Base-by-base conservation (phyloP, 345 rosid species). In the Odontarrhena argentea region DNA sequence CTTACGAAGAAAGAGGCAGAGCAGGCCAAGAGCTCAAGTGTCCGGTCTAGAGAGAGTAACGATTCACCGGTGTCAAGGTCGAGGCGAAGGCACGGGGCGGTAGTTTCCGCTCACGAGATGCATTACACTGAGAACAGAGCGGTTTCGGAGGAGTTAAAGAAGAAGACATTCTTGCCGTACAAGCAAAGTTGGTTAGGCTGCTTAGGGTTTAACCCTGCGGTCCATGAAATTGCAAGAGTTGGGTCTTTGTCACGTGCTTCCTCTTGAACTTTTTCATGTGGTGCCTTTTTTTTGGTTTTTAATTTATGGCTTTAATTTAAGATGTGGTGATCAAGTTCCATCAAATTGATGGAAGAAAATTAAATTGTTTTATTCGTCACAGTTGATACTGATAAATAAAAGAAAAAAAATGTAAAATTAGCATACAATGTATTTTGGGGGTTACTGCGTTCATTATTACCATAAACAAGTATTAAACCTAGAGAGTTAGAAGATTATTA, bases 101-200 rank as follows among this genome's bases (percentile, higher is more conserved):
- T 66, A 24, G 77, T 85, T 56, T 87, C 96, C 18, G 90, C 96
- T 32, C 96, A 87, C 70, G 97, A 94, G 77, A 15, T 86, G 77
- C 97, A 83, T 84, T 94, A 94, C 76, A 87, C 91, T 47, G 80
- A 55, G 67, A 94, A 91, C 82, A 70, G 99, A 65, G 96, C 97
- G 24, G 88, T 74, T 1, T 74, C 97, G 6, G 99, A 94, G 84
- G 99, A 88, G 76, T 59, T 87, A 87, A 91, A 73, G 81, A 88
- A 77, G 86, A 94, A 85, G 73, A 94, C 99, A 1, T 78, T 72
- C 54, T 77, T 94, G 81, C 99, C 97, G 3, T 94, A 94, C 88
- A 91, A 78, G 80, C 97, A 85, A 61, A 93, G 99, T 0, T 70
- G 88, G 65, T 64, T 94, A 77, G 96, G 96, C 26, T 94, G 99